phyloP scores from a whole-genome alignment of 345 rosid genomes.

The Dipteronia dyeriana region DNA sequence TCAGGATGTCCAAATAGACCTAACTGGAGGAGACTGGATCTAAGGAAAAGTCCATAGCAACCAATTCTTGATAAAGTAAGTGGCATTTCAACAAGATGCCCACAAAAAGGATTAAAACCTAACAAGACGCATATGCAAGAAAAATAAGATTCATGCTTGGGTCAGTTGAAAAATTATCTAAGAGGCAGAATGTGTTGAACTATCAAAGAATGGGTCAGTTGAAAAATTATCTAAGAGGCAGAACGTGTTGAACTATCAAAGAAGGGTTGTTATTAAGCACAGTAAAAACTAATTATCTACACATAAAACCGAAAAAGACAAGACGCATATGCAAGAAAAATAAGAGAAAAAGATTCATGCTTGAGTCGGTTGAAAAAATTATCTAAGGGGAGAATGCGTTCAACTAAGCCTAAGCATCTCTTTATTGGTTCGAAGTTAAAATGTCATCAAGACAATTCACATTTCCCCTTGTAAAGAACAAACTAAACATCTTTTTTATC shows the following conservation, averaged over 20 bases:
- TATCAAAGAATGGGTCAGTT: background rate
- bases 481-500: background rate
- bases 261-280: too few species aligned
- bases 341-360: background rate
- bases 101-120: background rate
- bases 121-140: background rate
- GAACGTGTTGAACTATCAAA: too few species aligned
- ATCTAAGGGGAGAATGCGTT: background rate
- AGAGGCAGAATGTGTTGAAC: background rate
- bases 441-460: background rate
- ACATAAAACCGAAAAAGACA: background rate
- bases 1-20: constrained; percentile 3
- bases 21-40: background rate
- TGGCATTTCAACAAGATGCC: background rate
- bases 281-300: background rate
- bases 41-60: background rate
- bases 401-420: background rate
- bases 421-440: background rate
- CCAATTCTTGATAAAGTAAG: background rate
- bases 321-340: background rate
- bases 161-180: background rate
- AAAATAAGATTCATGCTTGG: background rate
- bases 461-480: background rate
- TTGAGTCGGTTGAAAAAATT: background rate
- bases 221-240: background rate